phyloP scores from a whole-genome alignment of 78 protist genomes.

The Guillardia theta region DNA sequence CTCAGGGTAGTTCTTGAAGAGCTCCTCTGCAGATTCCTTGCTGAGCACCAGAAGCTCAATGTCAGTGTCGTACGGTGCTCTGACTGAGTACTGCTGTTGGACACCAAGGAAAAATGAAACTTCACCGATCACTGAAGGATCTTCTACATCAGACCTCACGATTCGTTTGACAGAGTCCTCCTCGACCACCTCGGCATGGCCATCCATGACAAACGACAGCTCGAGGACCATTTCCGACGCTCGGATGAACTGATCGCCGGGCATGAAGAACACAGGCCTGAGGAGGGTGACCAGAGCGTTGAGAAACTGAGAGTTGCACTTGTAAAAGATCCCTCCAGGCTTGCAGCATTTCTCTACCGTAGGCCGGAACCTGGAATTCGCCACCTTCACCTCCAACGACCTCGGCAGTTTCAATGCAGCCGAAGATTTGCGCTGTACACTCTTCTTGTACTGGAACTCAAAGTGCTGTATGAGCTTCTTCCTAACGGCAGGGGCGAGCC shows the following conservation, averaged over 20 bases:
- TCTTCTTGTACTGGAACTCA: slow-evolving; percentile 13
- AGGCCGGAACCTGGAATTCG: background rate
- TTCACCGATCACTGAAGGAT: background rate
- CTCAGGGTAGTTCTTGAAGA: background rate
- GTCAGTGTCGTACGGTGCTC: background rate
- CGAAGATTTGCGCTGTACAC: background rate
- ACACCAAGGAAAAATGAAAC: background rate
- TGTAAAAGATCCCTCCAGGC: background rate
- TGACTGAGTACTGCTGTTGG: background rate
- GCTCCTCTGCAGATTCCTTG: background rate
- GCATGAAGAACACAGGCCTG: background rate
- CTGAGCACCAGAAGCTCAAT: background rate
- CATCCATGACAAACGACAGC: background rate
- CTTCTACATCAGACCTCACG: background rate
- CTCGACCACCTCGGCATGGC: background rate
- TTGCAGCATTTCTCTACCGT: background rate
- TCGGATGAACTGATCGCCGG: background rate
- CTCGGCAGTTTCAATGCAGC: background rate
- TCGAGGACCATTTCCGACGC: background rate
- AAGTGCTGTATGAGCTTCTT: background rate
- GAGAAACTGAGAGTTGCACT: background rate
- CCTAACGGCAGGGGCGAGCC: background rate
- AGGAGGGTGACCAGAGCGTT: background rate
- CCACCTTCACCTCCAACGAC: background rate
- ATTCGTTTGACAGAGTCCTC: background rate